Base-by-base conservation (phyloP, 495 filamentous ascomycete species). In the Aspergillus funiculosus region DNA sequence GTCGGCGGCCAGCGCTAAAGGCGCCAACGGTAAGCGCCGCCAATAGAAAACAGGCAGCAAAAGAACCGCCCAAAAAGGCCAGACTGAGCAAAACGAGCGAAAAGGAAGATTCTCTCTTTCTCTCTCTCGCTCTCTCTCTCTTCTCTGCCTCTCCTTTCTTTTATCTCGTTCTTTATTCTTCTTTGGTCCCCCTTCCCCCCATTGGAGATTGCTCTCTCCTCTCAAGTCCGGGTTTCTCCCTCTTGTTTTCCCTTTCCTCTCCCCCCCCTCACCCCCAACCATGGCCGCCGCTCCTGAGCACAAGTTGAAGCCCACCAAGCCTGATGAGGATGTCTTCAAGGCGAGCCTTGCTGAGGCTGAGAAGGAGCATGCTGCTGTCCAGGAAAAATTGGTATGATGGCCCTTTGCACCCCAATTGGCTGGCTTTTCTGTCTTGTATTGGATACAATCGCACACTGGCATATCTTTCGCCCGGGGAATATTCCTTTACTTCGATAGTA, bases 331-430 rank as follows among this genome's bases (percentile, higher is more conserved):
- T 46, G 48, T 66, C 29, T 71, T 64, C 63, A 72, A 94, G 68
- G 77, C 80, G 56, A 73, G 75, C 44, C 68, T 94, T 35, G 79
- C 73, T 20, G 77, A 83, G 63, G 85, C 83, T 18, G 84, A 96
- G 66, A 92, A 95, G 71, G 88, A 85, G 43, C 80, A 91, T 63
- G 66, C 78, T 46, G 80, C 79, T 19, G 71, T 79, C 19, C 80
- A 87, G 62, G 81, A 85, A 37, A 81, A 80, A 62, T 70, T 89
- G 61, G 92, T 97, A 74, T 54, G 88, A 79, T n/a, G n/a, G 36
- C 39, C 28, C n/a, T 30, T 37, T 21, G 34, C 10, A 14, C 31
- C 34, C 39, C 27, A 18, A 30, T 43, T 41, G 31, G 30, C 28
- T n/a, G n/a, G n/a, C n/a, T n/a, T n/a, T n/a, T n/a, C n/a, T n/a